phyloP scores from a whole-genome alignment of 2,329 filamentous ascomycete genomes.

The Verticillium longisporum region DNA sequence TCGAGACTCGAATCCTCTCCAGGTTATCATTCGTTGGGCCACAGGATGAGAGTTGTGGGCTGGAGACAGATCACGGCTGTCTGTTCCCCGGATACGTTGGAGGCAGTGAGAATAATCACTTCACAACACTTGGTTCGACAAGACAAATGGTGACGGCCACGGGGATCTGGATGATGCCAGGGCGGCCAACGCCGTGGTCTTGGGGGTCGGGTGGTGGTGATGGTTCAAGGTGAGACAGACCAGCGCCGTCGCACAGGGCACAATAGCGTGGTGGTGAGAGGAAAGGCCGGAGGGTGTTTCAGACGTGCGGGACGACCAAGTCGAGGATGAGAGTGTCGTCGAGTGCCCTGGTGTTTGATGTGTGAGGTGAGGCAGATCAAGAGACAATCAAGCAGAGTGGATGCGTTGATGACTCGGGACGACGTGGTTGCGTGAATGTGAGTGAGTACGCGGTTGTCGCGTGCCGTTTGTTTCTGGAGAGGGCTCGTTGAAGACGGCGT shows the following conservation, averaged over 20 bases:
- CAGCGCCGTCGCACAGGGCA: conserved; percentile 9
- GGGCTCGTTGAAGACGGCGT: background rate
- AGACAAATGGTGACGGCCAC: background rate
- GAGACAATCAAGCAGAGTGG: conserved; percentile 14
- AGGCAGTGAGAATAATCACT: background rate
- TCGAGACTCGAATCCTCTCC: conserved; percentile 22
- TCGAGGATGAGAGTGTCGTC: conserved; percentile 9
- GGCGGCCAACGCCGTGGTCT: background rate
- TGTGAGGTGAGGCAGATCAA: conserved; percentile 14
- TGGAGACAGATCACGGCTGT: background rate
- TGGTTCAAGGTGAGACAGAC: background rate
- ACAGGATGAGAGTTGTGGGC: background rate
- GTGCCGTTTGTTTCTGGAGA: background rate
- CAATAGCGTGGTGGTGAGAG: conserved; percentile 8
- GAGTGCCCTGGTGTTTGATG: conserved; percentile 7
- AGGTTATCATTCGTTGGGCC: background rate
- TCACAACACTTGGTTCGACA: background rate
- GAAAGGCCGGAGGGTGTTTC: conserved; percentile 27
- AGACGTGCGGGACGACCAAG: conserved; percentile 25
- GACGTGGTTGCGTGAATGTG: background rate
- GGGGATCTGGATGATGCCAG: background rate
- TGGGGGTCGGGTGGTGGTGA: background rate
- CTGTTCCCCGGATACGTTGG: no score
- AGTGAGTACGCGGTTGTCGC: background rate
- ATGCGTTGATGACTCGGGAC: conserved; percentile 1